Evolutionary conservation across 2,329 filamentous ascomycete species (phyloP), one percentile per base, ranked within the genome.

Genomic region (Teratosphaeria destructans): DNA sequence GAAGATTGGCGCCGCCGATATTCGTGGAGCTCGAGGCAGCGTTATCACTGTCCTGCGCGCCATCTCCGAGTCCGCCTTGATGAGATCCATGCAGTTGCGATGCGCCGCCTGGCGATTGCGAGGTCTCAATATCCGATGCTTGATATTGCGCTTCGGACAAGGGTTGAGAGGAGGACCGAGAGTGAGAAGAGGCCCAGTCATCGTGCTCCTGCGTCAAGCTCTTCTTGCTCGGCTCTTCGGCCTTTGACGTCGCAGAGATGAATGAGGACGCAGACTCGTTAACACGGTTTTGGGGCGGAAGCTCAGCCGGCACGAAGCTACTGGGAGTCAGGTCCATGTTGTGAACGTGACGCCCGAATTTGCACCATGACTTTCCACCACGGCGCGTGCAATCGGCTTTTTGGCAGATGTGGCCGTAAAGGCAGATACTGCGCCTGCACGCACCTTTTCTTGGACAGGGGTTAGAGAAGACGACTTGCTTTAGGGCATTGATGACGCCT

Each of bases 351-450:
- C 8, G 16, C 2, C 61, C 59, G 19, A 68, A 59, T 26, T 66
- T 71, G 59, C 70, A 72, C 26, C 57, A 61, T 7, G 54, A 39
- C 35, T 70, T 66, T 5, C 67, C 68, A 14, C 66, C 68, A 6
- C 67, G 61, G 11, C 61, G 49, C 23, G 52, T 61, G 61, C 71
- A 72, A n/a, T 68, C 65, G 1, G 60, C 61, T 34, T 68, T 73
- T 60, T 75, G 75, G 62, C 76, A 78, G 2, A 76, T 61, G 61
- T 82, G 81, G 0, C 80, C 80, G 49, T 75, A 69, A 39, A 73
- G 71, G 65, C 81, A 82, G 34, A 75, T 71, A 0, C 68, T 61
- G 3, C 68, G 67, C 10, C 79, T 75, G 61, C 80, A 82, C 0
- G 57, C 64, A 2, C 73, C 71, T 26, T 72, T 75, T 2, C 66